Evolutionary conservation across 306 rosid species (phyloP), one percentile per base, ranked within the genome.

Genomic region (Pterocarpus macrocarpus): DNA sequence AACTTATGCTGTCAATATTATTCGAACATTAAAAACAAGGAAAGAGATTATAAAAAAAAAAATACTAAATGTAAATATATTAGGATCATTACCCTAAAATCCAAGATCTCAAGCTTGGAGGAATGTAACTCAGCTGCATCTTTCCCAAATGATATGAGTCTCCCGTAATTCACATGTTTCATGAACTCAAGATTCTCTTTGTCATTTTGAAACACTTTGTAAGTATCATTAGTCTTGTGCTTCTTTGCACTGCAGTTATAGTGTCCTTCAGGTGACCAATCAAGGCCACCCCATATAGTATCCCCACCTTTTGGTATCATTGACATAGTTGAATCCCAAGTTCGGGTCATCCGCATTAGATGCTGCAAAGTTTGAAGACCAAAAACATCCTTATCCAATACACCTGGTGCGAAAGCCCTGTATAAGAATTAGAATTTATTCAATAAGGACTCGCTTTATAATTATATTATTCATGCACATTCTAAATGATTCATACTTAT

Each of bases 271-370:
- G 97, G 93, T 71, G 97, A 92, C 95, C 95, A 89, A 81, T 92
- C 97, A 78, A 90, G 91, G 81, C 91, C 82, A 80, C 97, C 97
- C 97, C 97, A 92, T 69, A 92, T 86, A 11, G 95, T 88, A 59
- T 89, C 92, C 78, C 97, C 97, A 0, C 97, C 97, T 88, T 92
- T 92, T 67, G 97, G 97, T 85, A 92, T 80, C 97, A 92, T 92
- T 78, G 97, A 92, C 97, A 92, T 89, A 30, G 95, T 92, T 80
- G 97, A 84, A 89, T 92, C 97, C 97, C 97, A 92, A 5, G 97
- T 92, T 22, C 97, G 93, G 62, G 95, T 92, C 95, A 92, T 90
- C 72, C 95, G 90, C 97, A 92, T 92, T 82, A 92, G 79, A 86
- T 92, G 89, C 35, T 87, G 88, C 62, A 92, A 75, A 35, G 95